phyloP scores from a whole-genome alignment of 805 yeast species.

The Candida oleophila region DNA sequence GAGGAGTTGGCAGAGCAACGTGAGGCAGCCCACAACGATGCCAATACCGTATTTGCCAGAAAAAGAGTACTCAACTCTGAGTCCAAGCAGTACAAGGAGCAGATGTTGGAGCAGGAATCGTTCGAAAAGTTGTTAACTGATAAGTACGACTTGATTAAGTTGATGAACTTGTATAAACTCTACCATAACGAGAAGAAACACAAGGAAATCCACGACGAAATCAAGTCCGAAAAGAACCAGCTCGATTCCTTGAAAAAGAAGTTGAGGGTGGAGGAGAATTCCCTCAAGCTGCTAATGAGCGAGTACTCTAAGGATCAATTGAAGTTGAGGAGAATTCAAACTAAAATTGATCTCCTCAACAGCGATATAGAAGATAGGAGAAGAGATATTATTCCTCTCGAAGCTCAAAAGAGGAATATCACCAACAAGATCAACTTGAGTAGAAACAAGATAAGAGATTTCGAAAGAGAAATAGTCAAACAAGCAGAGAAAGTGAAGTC shows the following conservation, averaged over 20 bases:
- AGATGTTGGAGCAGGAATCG: constrained; percentile 66
- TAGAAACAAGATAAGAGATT: constrained; percentile 47
- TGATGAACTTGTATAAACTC: constrained; percentile 60
- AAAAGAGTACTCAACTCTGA: constrained; percentile 73
- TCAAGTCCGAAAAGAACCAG: constrained; percentile 33
- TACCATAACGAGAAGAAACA: constrained; percentile 55
- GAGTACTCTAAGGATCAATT: constrained; percentile 48
- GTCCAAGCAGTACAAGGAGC: constrained; percentile 73
- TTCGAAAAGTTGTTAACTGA: constrained; percentile 57
- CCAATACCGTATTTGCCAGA: constrained; percentile 63
- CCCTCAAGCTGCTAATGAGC: constrained; percentile 26
- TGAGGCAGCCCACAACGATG: constrained; percentile 61
- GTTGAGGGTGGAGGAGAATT: constrained; percentile 25
- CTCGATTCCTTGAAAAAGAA: constrained; percentile 33
- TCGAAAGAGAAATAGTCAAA: constrained; percentile 50
- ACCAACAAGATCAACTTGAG: constrained; percentile 45
- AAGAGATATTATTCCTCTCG: constrained; percentile 58
- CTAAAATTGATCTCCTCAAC: constrained; percentile 33
- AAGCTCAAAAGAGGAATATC: constrained; percentile 52
- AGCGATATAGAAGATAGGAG: constrained; percentile 43
- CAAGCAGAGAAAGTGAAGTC: constrained; percentile 46
- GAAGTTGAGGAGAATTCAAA: constrained; percentile 39
- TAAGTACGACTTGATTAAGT: constrained; percentile 45
- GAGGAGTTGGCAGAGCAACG: constrained; percentile 61
- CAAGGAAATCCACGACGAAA: constrained; percentile 29